phyloP scores from a whole-genome alignment of 2,329 filamentous ascomycete species.

The Neonectria hederae region DNA sequence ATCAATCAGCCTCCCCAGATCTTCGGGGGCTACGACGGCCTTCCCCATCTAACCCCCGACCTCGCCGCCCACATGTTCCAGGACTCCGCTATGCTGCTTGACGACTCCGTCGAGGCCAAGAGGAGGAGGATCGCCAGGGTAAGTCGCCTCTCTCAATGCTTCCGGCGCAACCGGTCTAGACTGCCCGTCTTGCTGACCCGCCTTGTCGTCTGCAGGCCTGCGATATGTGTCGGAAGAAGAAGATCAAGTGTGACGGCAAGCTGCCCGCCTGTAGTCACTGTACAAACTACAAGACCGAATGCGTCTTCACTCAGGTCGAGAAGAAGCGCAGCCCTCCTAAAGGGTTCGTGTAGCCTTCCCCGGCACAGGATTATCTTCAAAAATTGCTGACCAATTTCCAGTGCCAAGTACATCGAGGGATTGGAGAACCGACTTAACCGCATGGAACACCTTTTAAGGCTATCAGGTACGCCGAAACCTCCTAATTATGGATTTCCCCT shows the following conservation, averaged over 20 bases:
- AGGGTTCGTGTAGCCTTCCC: slow-evolving; percentile 68
- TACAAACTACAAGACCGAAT: slow-evolving; percentile 97
- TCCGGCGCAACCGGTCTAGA: slow-evolving; percentile 2
- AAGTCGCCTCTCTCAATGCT: slow-evolving; percentile 47
- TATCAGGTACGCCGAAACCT: slow-evolving; percentile 69
- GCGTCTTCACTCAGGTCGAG: slow-evolving; percentile 96
- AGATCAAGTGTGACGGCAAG: slow-evolving; percentile 98
- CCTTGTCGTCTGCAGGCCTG: slow-evolving; percentile 71
- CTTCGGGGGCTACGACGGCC: slow-evolving; percentile 72
- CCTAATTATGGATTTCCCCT: background rate
- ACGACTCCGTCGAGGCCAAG: slow-evolving; percentile 83
- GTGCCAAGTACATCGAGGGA: slow-evolving; percentile 97
- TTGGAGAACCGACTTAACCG: slow-evolving; percentile 93
- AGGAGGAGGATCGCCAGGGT: slow-evolving; percentile 88
- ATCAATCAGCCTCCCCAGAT: slow-evolving; percentile 76
- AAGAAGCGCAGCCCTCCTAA: slow-evolving; percentile 98
- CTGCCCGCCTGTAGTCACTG: slow-evolving; percentile 95
- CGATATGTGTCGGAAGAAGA: slow-evolving; percentile 96
- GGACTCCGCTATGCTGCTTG: slow-evolving; percentile 64
- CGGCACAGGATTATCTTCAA: background rate
- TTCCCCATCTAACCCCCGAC: slow-evolving; percentile 65
- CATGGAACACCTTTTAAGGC: slow-evolving; percentile 90
- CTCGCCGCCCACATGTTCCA: slow-evolving; percentile 69
- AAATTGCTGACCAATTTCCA: slow-evolving; percentile 49
- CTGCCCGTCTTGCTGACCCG: slow-evolving; percentile 27